Base-by-base conservation (phyloP, 805 yeast species). In the Schwanniomyces pseudopolymorphus region DNA sequence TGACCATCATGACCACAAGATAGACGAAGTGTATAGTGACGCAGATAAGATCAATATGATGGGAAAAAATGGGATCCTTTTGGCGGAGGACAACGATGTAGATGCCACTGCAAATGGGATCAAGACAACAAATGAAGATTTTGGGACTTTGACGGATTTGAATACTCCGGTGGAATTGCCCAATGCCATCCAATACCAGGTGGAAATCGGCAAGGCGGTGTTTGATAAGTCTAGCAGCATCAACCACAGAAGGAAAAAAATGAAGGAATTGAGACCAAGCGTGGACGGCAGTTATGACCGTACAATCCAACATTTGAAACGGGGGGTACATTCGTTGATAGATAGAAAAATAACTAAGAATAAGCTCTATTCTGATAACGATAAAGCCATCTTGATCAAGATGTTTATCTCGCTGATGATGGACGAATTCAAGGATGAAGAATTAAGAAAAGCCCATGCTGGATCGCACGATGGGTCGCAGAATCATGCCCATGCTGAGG, bases 1-100 rank as follows among this genome's bases (percentile, higher is more conserved):
- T 60, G 84, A 80, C 52, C 60, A 61, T 4, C 89, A 84, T 61
- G 78, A 84, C 51, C 89, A 84, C 58, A 46, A 45, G n/a, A 9
- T 45, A 20, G 48, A 40, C 5, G 9, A 13, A 14, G 25, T 7
- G 6, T 4, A 11, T 19, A 19, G 14, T 5, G n/a, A n/a, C n/a
- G n/a, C n/a, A n/a, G n/a, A 36, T 36, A 20, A 13, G 25, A 20
- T 21, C 9, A 13, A 10, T 5, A 20, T 19, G 9, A 20, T 21
- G 5, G 20, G 22, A 36, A 36, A 36, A 5, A n/a, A 17, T 31
- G 11, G 35, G 19, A 19, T 21, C 4, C 9, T 19, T 19, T 20
- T 42, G 10, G 14, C 20, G 20, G 42, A 38, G 24, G 38, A 33
- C 4, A 35, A 44, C 6, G 40, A 33, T 21, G 31, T 37, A 16